Evolutionary conservation across 768 basidiomycete genomes (phyloP).

Genomic region (Hemileccinum rubropunctum): DNA sequence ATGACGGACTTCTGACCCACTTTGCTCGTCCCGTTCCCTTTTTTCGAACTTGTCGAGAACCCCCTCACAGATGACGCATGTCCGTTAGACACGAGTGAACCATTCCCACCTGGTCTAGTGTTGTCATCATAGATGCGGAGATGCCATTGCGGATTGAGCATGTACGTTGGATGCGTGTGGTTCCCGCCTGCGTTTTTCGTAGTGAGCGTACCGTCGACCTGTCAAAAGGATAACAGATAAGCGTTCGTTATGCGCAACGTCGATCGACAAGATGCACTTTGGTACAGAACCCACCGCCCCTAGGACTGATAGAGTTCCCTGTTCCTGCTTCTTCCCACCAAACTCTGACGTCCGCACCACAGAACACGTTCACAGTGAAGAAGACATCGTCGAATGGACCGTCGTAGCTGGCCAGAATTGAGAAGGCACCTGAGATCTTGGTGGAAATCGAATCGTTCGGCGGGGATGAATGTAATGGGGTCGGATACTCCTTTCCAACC

Average conservation of each 20-base stretch:
- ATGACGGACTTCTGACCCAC: conserved; percentile 37
- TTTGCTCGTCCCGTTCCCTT: conserved; percentile 8
- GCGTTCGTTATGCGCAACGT: neutral
- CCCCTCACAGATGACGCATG: neutral
- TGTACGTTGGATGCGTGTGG: conserved; percentile 72
- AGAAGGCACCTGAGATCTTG: conserved; percentile 39
- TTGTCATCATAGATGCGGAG: conserved; percentile 51
- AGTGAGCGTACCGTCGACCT: conserved; percentile 65
- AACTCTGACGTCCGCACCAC: conserved; percentile 30
- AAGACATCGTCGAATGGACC: conserved; percentile 57
- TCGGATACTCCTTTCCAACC: conserved; percentile 25
- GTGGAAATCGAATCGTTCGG: conserved; percentile 11
- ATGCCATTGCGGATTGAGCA: conserved; percentile 88
- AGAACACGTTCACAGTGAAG: conserved; percentile 65
- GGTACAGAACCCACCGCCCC: conserved; percentile 7
- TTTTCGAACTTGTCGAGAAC: neutral
- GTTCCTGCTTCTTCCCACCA: conserved; percentile 43
- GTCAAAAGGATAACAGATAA: conserved; percentile 5
- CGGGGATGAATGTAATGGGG: neutral
- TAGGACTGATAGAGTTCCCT: neutral
- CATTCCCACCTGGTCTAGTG: conserved; percentile 1
- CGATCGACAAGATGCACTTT: conserved; percentile 10
- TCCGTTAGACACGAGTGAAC: neutral
- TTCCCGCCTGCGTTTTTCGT: conserved; percentile 83
- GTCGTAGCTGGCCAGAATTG: conserved; percentile 67